Percentiles rank a stretch among this genome's conserved stretches.
These are phyloP conservation scores for Penicillium digitatum DNA, from an alignment of 2,329 filamentous ascomycete genomes.

Conservation along the genomic window DNA sequence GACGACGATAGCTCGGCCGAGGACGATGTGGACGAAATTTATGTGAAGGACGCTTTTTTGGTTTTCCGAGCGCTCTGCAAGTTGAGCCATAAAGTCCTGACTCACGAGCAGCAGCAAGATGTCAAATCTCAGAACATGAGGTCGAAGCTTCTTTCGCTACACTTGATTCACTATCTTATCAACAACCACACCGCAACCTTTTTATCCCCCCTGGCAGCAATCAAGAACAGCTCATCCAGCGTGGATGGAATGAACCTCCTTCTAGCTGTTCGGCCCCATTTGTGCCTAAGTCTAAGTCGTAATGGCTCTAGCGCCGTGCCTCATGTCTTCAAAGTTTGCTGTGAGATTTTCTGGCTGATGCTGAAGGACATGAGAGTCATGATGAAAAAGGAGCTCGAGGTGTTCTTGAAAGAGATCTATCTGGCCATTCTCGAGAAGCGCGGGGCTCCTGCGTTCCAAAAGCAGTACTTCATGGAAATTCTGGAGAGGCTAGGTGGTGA, in stretches of 20 bases:
- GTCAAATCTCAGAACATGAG: slow-evolving; percentile 93
- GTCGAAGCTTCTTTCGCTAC: slow-evolving; percentile 89
- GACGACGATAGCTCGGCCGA: slow-evolving; percentile 45
- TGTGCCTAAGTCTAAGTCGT: slow-evolving; percentile 88
- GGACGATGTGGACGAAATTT: slow-evolving; percentile 85
- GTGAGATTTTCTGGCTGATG: slow-evolving; percentile 98
- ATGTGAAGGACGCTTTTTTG: slow-evolving; percentile 93
- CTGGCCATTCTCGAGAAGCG: slow-evolving; percentile 83
- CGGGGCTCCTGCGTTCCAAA: slow-evolving; percentile 82
- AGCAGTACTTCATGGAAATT: slow-evolving; percentile 83
- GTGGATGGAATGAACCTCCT: slow-evolving; percentile 81
- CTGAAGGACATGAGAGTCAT: slow-evolving; percentile 87
- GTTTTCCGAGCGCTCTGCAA: slow-evolving; percentile 98
- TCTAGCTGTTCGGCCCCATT: slow-evolving; percentile 93
- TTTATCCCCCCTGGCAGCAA: slow-evolving; percentile 84
- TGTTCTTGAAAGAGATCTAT: slow-evolving; percentile 97
- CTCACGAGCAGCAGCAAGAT: slow-evolving; percentile 87
- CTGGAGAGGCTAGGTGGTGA: slow-evolving; percentile 80
- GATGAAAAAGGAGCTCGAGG: slow-evolving; percentile 98
- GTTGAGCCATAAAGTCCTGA: slow-evolving; percentile 84
- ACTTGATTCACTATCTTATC: slow-evolving; percentile 90
- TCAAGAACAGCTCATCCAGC: slow-evolving; percentile 83
- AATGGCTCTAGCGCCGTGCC: slow-evolving; percentile 93
- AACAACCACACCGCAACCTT: slow-evolving; percentile 93
- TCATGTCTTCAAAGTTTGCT: slow-evolving; percentile 88